These are phyloP conservation scores for Irpex rosettiformis DNA, from an alignment of 1,284 basidiomycete genomes.

Conservation along the genomic window DNA sequence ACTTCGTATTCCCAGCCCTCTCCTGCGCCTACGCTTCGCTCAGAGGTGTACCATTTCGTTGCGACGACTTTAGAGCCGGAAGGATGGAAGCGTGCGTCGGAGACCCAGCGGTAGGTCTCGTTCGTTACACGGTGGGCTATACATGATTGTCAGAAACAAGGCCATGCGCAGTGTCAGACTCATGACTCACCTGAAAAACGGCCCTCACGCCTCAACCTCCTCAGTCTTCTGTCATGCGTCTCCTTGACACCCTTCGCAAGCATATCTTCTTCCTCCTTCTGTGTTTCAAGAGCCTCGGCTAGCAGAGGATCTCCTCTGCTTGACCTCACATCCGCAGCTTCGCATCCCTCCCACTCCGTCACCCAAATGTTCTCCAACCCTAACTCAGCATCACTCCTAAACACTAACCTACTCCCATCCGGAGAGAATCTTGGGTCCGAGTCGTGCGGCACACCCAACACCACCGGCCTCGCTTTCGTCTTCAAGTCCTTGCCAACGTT, in stretches of 20 bases:
- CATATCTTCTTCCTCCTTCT: slow-evolving; percentile 44
- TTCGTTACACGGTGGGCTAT: slow-evolving; percentile 65
- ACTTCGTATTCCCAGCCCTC: slow-evolving; percentile 67
- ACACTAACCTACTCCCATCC: slow-evolving; percentile 54
- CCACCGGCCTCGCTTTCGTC: slow-evolving; percentile 45
- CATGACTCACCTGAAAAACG: slow-evolving; percentile 42
- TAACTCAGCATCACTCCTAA: slow-evolving; percentile 65
- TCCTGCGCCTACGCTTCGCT: slow-evolving; percentile 60
- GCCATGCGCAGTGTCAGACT: not conserved
- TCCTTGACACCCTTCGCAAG: slow-evolving; percentile 49
- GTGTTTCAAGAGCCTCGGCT: slow-evolving; percentile 31
- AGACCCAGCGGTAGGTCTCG: slow-evolving; percentile 67
- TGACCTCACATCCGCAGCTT: slow-evolving; percentile 50
- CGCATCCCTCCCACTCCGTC: slow-evolving; percentile 59
- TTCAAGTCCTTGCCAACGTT: slow-evolving; percentile 14
- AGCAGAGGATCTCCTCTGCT: slow-evolving; percentile 27
- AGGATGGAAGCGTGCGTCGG: slow-evolving; percentile 67
- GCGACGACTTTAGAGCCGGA: slow-evolving; percentile 58
- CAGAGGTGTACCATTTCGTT: slow-evolving; percentile 70
- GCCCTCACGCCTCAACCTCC: slow-evolving; percentile 57
- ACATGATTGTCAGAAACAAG: not conserved
- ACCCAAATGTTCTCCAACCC: slow-evolving; percentile 76
- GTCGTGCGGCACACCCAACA: slow-evolving; percentile 62
- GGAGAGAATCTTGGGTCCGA: slow-evolving; percentile 72
- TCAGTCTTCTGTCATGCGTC: slow-evolving; percentile 40